phyloP scores from a whole-genome alignment of 306 rosid genomes.

The Rosa lucieae region DNA sequence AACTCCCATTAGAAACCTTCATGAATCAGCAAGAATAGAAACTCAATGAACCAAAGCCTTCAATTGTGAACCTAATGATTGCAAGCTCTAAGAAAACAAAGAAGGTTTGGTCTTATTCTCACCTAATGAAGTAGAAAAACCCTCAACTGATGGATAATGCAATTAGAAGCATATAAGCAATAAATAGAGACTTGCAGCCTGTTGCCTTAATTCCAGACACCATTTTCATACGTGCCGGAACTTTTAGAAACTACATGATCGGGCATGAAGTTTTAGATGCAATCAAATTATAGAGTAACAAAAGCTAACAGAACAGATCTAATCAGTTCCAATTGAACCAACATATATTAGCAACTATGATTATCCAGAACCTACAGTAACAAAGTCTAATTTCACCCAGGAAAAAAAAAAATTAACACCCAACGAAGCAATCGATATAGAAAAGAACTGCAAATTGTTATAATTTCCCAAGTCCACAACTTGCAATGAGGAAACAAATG shows the following conservation, averaged over 20 bases:
- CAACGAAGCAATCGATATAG: conserved; percentile 17
- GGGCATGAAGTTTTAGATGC: conserved; percentile 8
- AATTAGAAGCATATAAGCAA: conserved; percentile 5
- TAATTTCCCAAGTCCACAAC: conserved; percentile 6
- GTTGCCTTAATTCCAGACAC: conserved; percentile 5
- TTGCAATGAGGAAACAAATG: conserved; percentile 39
- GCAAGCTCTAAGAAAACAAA: conserved; percentile 25
- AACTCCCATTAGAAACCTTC: conserved; percentile 6
- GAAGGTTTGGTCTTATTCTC: conserved; percentile 11
- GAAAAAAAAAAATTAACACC: conserved; percentile 22
- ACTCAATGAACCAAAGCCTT: conserved; percentile 14
- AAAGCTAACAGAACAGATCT: conserved; percentile 52
- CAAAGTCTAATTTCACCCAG: conserved; percentile 34
- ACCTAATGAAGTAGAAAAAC: conserved; percentile 1
- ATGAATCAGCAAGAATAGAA: conserved; percentile 19
- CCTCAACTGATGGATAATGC: conserved; percentile 11
- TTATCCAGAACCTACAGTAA: conserved; percentile 27
- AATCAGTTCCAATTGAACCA: conserved; percentile 28
- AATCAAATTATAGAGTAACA: not conserved
- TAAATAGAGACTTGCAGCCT: not conserved
- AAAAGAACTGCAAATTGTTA: conserved; percentile 3
- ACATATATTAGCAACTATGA: conserved; percentile 13
- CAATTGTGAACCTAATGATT: conserved; percentile 23
- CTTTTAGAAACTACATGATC: conserved; percentile 9
- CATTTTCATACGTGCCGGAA: conserved; percentile 8